Percentiles rank a stretch among this genome's conserved stretches.
Evolutionary conservation across 345 rosid genomes (phyloP).

Genomic region (Rhizophora mangle): DNA sequence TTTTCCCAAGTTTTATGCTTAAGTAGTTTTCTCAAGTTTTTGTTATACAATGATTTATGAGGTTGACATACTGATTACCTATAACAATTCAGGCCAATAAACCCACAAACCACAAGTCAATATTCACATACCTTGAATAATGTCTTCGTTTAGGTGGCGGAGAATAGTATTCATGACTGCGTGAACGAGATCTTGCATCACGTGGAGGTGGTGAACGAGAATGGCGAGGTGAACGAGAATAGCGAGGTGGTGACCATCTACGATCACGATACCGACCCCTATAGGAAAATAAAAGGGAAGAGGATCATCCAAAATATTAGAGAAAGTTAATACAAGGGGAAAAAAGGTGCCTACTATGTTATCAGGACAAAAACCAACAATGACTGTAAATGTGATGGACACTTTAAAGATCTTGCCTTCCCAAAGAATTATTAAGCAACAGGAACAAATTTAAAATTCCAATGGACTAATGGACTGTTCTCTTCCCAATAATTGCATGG

Average conservation of each 20-base stretch:
- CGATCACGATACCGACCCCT: slow-evolving; percentile 27
- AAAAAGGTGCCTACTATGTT: not conserved
- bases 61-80: too few species aligned
- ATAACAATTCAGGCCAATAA: not conserved
- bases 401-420: not conserved
- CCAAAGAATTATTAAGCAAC: not conserved
- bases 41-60: too few species aligned
- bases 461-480: not conserved
- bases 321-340: not conserved
- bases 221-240: slow-evolving; percentile 31
- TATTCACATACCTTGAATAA: slow-evolving; percentile 45
- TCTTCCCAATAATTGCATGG: not conserved
- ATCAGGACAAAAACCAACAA: not conserved
- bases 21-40: too few species aligned
- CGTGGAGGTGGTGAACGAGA: slow-evolving; percentile 81
- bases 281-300: not conserved
- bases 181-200: slow-evolving; percentile 55
- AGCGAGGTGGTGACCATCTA: slow-evolving; percentile 30
- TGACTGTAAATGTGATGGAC: not conserved
- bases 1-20: too few species aligned
- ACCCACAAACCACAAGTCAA: not conserved
- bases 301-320: not conserved
- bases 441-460: not conserved
- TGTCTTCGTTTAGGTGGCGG: slow-evolving; percentile 26
- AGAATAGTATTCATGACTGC: slow-evolving; percentile 25